phyloP scores from a whole-genome alignment of 345 rosid species.

The Bretschneidera sinensis region DNA sequence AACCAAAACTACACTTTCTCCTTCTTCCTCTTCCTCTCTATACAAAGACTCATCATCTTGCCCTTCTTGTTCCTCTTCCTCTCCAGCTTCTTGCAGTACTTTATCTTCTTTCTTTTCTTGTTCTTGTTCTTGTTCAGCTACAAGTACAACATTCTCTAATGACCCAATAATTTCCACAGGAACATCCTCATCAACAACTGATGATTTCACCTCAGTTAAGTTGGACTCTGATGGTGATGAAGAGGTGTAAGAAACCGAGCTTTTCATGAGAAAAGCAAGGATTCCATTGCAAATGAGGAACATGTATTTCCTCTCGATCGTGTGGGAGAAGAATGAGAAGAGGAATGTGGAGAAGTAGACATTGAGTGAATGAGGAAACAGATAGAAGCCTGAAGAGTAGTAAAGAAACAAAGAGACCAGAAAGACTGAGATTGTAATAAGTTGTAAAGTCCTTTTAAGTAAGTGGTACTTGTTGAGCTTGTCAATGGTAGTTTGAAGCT shows the following conservation, averaged over 20 bases:
- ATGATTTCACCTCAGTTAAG: not conserved
- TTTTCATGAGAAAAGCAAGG: slow-evolving; percentile 44
- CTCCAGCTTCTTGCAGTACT: slow-evolving; percentile 11
- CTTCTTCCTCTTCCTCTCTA: slow-evolving; percentile 11
- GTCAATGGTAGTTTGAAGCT: not conserved
- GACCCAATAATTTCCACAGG: not conserved
- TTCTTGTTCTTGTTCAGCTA: slow-evolving; percentile 9
- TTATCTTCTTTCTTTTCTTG: slow-evolving; percentile 5
- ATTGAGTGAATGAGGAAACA: slow-evolving; percentile 28
- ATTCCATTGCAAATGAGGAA: slow-evolving; percentile 55
- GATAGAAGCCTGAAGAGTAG: slow-evolving; percentile 25
- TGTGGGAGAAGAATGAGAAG: slow-evolving; percentile 30
- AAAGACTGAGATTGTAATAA: slow-evolving; percentile 21
- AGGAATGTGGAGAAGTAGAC: slow-evolving; percentile 31
- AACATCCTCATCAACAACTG: not conserved
- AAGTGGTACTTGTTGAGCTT: slow-evolving; percentile 5
- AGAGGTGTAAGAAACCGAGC: slow-evolving; percentile 4
- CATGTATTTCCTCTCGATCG: slow-evolving; percentile 47
- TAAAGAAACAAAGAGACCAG: slow-evolving; percentile 29
- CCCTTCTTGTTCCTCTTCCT: slow-evolving; percentile 10
- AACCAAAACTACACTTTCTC: slow-evolving; percentile 2
- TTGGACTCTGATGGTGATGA: slow-evolving; percentile 7
- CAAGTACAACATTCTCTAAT: not conserved
- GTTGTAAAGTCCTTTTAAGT: slow-evolving; percentile 20
- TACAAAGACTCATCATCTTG: not conserved